Evolutionary conservation across 441 rosid genomes (phyloP), one percentile per base, ranked within the genome.

Genomic region (Aleurites moluccanus): DNA sequence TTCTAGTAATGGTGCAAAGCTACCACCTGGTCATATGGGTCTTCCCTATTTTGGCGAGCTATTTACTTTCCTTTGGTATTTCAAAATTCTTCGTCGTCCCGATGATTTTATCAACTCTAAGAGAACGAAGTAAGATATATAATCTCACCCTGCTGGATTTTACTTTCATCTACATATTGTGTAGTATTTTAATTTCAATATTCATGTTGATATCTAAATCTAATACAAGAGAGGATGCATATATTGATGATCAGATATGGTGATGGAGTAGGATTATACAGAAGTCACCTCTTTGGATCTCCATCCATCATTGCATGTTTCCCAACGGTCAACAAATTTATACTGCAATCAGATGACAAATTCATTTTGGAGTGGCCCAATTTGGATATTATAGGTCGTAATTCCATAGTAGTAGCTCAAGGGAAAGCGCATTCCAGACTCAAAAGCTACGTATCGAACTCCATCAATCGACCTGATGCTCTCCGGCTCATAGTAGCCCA

Each of bases 1-100:
- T 50, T 33, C 42, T 1, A 50, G 66, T 4, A 52, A 73, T 3
- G 74, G 81, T 4, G 20, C 68, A 50, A 79, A 73, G 80, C 72
- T 83, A 9, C 88, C 88, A 0, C 86, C 88, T 0, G 85, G 88
- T 20, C 74, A 82, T 49, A 76, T 82, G 88, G 85, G 86, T 16
- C 62, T 86, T 21, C 88, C 89, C 7, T 42, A 73, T 61, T 15
- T 85, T 0, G 86, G 90, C 21, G 86, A 85, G 64, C 53, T 82
- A 70, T 13, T 83, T 21, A 57, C 78, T 7, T 86, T 86, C 78
- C 79, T 85, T 7, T 82, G 80, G 85, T 83, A 87, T 80, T 87
- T 83, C 81, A 82, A 87, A 72, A 20, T 80, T 67, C 62, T 75
- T n/a, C 76, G 75, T 13, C 74, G 82, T 6, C 86, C 86, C 0